Evolutionary conservation across 2,329 filamentous ascomycete genomes (phyloP).

Genomic region (Colletotrichum coccodes): DNA sequence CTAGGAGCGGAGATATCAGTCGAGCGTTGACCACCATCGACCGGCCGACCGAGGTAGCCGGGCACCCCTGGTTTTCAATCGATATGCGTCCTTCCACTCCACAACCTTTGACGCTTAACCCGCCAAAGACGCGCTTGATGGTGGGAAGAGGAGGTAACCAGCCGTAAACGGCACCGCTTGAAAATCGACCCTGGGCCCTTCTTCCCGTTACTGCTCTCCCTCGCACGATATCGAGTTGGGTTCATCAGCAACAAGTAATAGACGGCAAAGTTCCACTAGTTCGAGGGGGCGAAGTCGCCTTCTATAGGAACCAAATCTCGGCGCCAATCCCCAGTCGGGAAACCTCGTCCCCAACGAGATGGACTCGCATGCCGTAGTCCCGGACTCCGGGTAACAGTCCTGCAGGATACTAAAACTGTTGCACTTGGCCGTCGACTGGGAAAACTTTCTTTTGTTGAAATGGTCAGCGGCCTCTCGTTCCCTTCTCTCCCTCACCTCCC

Average conservation of each 20-base stretch:
- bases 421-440: background rate
- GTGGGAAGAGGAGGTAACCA: background rate
- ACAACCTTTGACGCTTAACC: conserved; percentile 3
- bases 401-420: conserved; percentile 22
- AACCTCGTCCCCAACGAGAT: background rate
- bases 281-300: conserved; percentile 14
- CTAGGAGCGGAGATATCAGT: background rate
- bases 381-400: background rate
- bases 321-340: conserved; percentile 8
- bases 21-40: background rate
- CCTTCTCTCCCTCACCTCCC: background rate
- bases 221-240: background rate
- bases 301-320: conserved; percentile 19
- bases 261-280: conserved; percentile 18
- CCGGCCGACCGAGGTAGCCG: background rate
- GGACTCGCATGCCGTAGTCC: conserved; percentile 10
- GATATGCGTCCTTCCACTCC: background rate
- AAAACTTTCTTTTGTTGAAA: conserved; percentile 18
- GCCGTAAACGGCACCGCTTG: background rate
- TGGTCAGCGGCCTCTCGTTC: conserved; percentile 5
- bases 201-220: background rate
- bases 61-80: background rate
- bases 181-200: background rate
- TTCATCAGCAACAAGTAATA: conserved; percentile 17
- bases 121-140: background rate